Evolutionary conservation across 2,329 filamentous ascomycete genomes (phyloP), one percentile per base, ranked within the genome.

Genomic region (Aspergillus amoenus): DNA sequence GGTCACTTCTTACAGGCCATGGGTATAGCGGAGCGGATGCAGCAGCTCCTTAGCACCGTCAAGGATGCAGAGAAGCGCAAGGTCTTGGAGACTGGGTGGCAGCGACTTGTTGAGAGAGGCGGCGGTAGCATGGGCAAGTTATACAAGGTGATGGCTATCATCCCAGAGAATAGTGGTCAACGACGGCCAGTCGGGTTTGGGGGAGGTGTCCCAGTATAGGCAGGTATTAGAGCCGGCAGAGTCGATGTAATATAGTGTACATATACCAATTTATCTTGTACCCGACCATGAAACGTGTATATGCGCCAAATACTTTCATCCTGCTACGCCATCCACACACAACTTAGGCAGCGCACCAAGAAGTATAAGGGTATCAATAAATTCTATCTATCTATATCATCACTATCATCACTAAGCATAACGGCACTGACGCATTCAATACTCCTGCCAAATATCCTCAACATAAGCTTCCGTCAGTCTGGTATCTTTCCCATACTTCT

Each of bases 171-270:
- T 62, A 83, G 81, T 37, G 88, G 89, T 2, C 82, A 79, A 59
- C 85, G 92, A 66, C 82, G 88, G 58, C 93, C 93, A 2, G 92
- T 96, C 54, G 94, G 94, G 0, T 97, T 99, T 78, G 94, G 94
- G 0, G 94, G 93, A 0, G 86, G 66, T 75, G 66, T 78, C 56
- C 63, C 63, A 27, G 24, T 55, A 17, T 60, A 59, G 40, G 37
- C 43, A 17, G 34, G 3, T 18, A 40, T 39, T 30, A 21, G 18
- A 15, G 2, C 18, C 11, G 15, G 24, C 32, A 41, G 17, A 21
- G 7, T 17, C 15, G 11, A 27, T 57, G 49, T 57, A 57, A 27
- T 43, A 57, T 48, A 52, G 8, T 56, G 47, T 56, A 52, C 24
- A 51, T 52, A 52, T 52, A 46, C n/a, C 24, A 12, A 7, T 24